These are phyloP conservation scores for Pseudocercospora fuligena DNA, from an alignment of 2,329 filamentous ascomycete genomes.

Conservation along the genomic window DNA sequence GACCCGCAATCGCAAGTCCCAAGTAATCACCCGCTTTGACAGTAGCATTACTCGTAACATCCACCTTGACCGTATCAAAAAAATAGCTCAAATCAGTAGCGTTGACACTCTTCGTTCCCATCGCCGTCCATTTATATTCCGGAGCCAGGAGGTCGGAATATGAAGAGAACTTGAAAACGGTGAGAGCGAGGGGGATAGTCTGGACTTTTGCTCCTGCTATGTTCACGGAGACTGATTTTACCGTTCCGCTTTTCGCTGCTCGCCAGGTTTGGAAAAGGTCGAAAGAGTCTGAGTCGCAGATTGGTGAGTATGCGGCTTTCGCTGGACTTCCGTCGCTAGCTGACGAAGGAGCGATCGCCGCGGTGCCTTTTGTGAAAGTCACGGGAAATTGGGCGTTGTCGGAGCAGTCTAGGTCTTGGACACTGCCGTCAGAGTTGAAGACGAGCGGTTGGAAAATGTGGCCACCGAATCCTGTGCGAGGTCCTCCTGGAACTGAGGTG, in stretches of 20 bases:
- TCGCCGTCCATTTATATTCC: slow-evolving; percentile 29
- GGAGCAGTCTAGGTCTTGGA: slow-evolving; percentile 30
- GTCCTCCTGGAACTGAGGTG: slow-evolving; percentile 30
- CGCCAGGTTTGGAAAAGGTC: slow-evolving; percentile 34
- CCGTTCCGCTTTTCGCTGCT: slow-evolving; percentile 25
- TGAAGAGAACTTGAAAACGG: slow-evolving; percentile 32
- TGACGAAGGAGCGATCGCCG: slow-evolving; percentile 20
- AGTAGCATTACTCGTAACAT: slow-evolving; percentile 30
- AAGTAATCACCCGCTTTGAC: slow-evolving; percentile 29
- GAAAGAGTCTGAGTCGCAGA: slow-evolving; percentile 33
- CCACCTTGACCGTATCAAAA: slow-evolving; percentile 28
- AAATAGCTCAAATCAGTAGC: slow-evolving; percentile 26
- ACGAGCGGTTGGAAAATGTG: slow-evolving; percentile 34
- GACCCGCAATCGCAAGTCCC: slow-evolving; percentile 27
- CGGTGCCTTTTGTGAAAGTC: slow-evolving; percentile 21
- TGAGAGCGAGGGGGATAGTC: slow-evolving; percentile 27
- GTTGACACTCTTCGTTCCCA: slow-evolving; percentile 27
- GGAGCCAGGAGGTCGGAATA: slow-evolving; percentile 29
- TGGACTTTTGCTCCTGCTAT: slow-evolving; percentile 25
- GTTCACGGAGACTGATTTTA: slow-evolving; percentile 30
- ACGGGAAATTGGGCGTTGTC: slow-evolving; percentile 25
- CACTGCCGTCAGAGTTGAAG: slow-evolving; percentile 29
- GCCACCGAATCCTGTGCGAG: slow-evolving; percentile 28
- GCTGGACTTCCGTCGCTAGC: slow-evolving; percentile 25
- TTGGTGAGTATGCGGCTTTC: slow-evolving; percentile 28